phyloP scores from a whole-genome alignment of 305 asterid genomes.

The Fraxinus nigra region DNA sequence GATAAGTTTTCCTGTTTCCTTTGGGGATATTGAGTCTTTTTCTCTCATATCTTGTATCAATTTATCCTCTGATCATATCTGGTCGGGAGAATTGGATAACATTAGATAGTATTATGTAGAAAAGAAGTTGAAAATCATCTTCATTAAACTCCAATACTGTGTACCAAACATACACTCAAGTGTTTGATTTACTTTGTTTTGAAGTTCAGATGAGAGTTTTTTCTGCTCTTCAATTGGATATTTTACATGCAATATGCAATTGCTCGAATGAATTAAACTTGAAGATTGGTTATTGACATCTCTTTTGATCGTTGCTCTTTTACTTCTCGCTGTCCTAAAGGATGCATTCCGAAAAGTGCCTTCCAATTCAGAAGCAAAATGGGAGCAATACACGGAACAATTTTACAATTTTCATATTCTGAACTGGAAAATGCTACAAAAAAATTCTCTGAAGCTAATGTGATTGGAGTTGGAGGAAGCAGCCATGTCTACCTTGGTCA shows the following conservation, averaged over 20 bases:
- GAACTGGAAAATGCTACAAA: constrained; percentile 79
- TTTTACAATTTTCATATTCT: constrained; percentile 60
- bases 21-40: neutral
- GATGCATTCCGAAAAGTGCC: constrained; percentile 66
- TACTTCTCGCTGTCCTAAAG: constrained; percentile 37
- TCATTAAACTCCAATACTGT: neutral
- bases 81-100: neutral
- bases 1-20: neutral
- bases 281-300: neutral
- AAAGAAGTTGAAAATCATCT: neutral
- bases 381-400: constrained; percentile 57
- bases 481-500: constrained; percentile 77
- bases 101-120: neutral
- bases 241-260: neutral
- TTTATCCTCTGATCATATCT: neutral
- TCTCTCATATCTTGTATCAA: neutral
- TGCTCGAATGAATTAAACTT: constrained; percentile 1
- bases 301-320: constrained; percentile 7
- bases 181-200: neutral
- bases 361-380: constrained; percentile 43
- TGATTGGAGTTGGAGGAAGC: constrained; percentile 93
- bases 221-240: neutral
- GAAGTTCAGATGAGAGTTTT: neutral
- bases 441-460: constrained; percentile 63
- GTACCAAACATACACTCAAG: neutral